Percentiles rank a stretch among this genome's conserved stretches.
Conservation (phyloP, 345 rosid genomes). For the Eucalyptus camaldulensis region DNA sequence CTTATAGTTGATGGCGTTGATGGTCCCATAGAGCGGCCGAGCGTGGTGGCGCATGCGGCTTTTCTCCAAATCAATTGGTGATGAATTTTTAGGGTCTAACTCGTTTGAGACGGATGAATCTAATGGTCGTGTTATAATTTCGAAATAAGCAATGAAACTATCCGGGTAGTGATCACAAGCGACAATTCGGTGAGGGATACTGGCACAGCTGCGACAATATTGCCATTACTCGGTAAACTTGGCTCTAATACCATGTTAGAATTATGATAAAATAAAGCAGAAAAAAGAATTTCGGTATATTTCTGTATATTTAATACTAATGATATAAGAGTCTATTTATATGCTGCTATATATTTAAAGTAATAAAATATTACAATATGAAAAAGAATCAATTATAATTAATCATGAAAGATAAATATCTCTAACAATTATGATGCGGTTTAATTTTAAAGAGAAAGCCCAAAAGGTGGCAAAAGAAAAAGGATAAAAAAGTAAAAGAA, state of each 20-base stretch:
- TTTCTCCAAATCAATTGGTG: not conserved
- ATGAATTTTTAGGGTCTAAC: too few relatives aligned
- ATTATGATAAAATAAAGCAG: not conserved
- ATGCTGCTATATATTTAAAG: not conserved
- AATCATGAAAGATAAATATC: not conserved
- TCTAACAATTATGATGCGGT: too few relatives aligned
- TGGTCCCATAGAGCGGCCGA: accelerated
- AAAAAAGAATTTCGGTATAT: not conserved
- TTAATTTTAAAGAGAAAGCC: too few relatives aligned
- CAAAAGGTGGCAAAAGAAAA: too few relatives aligned
- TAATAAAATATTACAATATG: not conserved
- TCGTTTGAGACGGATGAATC: accelerated
- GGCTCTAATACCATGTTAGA: not conserved
- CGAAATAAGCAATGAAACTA: too few relatives aligned
- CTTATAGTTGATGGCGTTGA: not conserved
- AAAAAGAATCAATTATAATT: not conserved
- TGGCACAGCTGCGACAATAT: accelerated
- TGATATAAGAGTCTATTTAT: not conserved
- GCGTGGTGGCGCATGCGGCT: not conserved
- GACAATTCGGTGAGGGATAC: too few relatives aligned
- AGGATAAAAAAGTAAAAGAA: too few relatives aligned
- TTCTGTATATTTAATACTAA: accelerated
- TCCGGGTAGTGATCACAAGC: accelerated
- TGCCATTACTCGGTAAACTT: not conserved
- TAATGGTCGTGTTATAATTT: too few relatives aligned